phyloP scores from a whole-genome alignment of 2,329 filamentous ascomycete genomes.

The Aspergillus novofumigatus region DNA sequence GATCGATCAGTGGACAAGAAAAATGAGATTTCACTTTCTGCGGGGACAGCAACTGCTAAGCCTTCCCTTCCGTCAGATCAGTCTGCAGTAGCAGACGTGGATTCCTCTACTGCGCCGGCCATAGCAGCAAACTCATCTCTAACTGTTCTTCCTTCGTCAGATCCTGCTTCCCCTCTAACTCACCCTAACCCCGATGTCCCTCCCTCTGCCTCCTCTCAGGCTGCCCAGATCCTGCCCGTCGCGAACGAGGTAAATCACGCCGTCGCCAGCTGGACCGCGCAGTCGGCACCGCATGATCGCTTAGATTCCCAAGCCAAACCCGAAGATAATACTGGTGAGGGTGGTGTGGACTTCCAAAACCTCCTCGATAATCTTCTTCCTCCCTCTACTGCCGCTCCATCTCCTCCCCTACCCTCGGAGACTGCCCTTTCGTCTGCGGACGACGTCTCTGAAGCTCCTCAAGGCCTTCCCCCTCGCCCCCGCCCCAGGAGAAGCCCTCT shows the following conservation, averaged over 20 bases:
- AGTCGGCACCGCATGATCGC: slow-evolving; percentile 17
- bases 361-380: slow-evolving; percentile 46
- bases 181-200: slow-evolving; percentile 19
- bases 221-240: slow-evolving; percentile 24
- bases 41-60: slow-evolving; percentile 12
- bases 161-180: slow-evolving; percentile 23
- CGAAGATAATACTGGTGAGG: slow-evolving; percentile 24
- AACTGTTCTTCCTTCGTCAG: slow-evolving; percentile 21
- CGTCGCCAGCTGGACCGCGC: slow-evolving; percentile 15
- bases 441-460: slow-evolving; percentile 24
- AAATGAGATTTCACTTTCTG: slow-evolving; percentile 26
- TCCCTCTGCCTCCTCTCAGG: slow-evolving; percentile 20
- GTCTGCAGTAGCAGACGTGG: slow-evolving; percentile 13
- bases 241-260: slow-evolving; percentile 29
- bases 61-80: slow-evolving; percentile 14
- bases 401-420: slow-evolving; percentile 21
- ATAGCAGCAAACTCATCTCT: slow-evolving; percentile 19
- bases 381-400: slow-evolving; percentile 25
- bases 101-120: slow-evolving; percentile 6
- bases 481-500: slow-evolving; percentile 38
- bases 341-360: slow-evolving; percentile 46
- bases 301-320: slow-evolving; percentile 21
- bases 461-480: slow-evolving; percentile 10
- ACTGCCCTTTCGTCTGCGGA: slow-evolving; percentile 20
- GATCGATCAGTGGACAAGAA: slow-evolving; percentile 18